Base-by-base conservation (phyloP, 306 rosid genomes). In the Casuarina cunninghamiana region DNA sequence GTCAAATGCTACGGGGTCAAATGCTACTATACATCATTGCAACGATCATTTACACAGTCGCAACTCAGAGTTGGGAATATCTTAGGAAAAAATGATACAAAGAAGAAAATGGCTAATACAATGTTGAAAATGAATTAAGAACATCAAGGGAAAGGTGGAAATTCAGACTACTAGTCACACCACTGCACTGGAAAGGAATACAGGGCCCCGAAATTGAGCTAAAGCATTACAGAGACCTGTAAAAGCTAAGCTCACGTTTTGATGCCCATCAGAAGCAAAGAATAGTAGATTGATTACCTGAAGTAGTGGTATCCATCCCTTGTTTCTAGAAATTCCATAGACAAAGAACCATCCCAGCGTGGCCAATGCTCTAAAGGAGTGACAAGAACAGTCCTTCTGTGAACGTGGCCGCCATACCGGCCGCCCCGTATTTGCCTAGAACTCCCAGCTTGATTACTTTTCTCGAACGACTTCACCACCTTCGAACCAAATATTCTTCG, bases 401-500 rank as follows among this genome's bases (percentile, higher is more conserved):
- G 90, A 80, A 53, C 85, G 83, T 87, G 84, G 79, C 79, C 90
- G 32, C 77, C 86, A 69, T 90, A 91, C 73, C 97, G 89, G 72
- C 89, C 94, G 72, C 99, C 97, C 61, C 96, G 91, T 21, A 77
- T 68, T 85, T 84, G 91, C 86, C 96, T 93, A 80, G 94, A 93
- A 84, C 93, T 88, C 80, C 97, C 83, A 19, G 89, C 91, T 80
- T 89, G 97, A 71, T 87, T 84, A 78, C 79, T 88, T 86, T 80
- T 90, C 89, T 93, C 99, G 70, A 91, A 91, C 13, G 97, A 93
- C 80, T 91, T 93, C 72, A 93, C 96, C 69, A 96, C 98, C 87
- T 96, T 96, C 5, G 98, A 87, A 77, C 99, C 98, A 90, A 96
- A 93, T 80, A 93, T 93, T 83, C 99, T 89, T 68, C 84, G 88